Percentiles rank a stretch among this genome's conserved stretches.
Conservation (phyloP, 1,284 basidiomycete species). For the Puccinia coronata region DNA sequence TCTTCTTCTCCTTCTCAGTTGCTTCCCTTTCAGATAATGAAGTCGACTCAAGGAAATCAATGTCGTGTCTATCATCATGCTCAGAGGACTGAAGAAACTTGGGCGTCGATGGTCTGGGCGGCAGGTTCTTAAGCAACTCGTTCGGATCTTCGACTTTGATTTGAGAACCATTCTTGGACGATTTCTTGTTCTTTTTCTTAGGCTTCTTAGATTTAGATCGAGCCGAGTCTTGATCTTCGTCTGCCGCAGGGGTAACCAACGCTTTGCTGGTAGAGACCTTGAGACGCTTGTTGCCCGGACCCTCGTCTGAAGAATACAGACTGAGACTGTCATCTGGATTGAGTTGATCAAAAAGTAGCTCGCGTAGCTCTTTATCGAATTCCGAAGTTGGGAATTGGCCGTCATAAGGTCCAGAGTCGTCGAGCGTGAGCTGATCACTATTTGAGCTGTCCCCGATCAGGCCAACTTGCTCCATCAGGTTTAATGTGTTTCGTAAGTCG, state of each 20-base stretch:
- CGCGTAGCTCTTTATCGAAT: slow-evolving; percentile 34
- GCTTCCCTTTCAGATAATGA: slow-evolving; percentile 71
- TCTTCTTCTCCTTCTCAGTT: slow-evolving; percentile 76
- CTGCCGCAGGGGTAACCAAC: background rate
- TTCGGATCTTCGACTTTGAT: slow-evolving; percentile 45
- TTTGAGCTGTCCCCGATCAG: slow-evolving; percentile 55
- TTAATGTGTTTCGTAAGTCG: slow-evolving; percentile 38
- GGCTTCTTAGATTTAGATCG: background rate
- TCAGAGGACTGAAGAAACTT: background rate
- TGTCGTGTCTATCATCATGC: slow-evolving; percentile 56
- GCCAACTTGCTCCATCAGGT: slow-evolving; percentile 55
- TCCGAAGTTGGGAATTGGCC: slow-evolving; percentile 9
- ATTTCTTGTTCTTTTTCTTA: slow-evolving; percentile 37
- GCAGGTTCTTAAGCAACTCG: slow-evolving; percentile 18
- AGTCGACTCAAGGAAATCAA: slow-evolving; percentile 74
- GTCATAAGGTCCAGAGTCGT: slow-evolving; percentile 4
- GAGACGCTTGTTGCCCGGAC: slow-evolving; percentile 2
- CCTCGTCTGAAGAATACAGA: background rate
- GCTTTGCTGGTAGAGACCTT: background rate
- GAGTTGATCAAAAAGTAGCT: slow-evolving; percentile 30
- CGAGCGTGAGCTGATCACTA: slow-evolving; percentile 29
- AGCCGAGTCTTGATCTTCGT: background rate
- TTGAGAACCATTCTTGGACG: background rate
- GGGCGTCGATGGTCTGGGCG: slow-evolving; percentile 20
- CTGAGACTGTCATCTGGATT: background rate